These are phyloP conservation scores for Apiotrichum gracile DNA, from an alignment of 1,284 basidiomycete species.

Conservation along the genomic window DNA sequence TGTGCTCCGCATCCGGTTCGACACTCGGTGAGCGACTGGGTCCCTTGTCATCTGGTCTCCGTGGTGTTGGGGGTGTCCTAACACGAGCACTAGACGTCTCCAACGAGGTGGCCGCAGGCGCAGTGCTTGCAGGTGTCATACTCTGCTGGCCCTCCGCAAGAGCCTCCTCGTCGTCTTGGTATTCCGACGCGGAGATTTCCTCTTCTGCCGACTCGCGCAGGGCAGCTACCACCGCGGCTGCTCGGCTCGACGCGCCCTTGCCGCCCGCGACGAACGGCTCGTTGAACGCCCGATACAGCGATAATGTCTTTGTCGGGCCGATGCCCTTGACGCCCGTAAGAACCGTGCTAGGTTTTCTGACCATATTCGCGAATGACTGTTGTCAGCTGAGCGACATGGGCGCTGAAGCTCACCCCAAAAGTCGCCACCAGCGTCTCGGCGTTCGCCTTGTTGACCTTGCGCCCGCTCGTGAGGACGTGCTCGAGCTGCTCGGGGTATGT, in stretches of 20 bases:
- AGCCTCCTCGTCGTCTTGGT: too few relatives aligned
- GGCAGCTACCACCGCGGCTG: too few relatives aligned
- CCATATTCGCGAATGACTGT: constrained; percentile 75
- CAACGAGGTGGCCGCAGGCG: too few relatives aligned
- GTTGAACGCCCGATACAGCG: constrained; percentile 52
- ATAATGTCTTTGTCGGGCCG: constrained; percentile 85
- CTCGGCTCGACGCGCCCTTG: not conserved
- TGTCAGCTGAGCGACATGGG: too few relatives aligned
- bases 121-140: too few relatives aligned
- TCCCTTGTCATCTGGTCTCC: not conserved
- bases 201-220: too few relatives aligned
- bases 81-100: too few relatives aligned
- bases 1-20: constrained; percentile 7
- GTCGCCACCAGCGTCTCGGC: constrained; percentile 86
- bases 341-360: constrained; percentile 64
- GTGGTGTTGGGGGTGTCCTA: constrained; percentile 1
- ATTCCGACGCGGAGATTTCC: too few relatives aligned
- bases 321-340: constrained; percentile 83
- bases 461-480: constrained; percentile 80
- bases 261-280: constrained; percentile 48
- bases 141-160: too few relatives aligned
- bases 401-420: constrained; percentile 88
- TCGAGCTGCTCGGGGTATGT: constrained; percentile 77
- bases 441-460: constrained; percentile 95
- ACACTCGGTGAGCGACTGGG: constrained; percentile 10